Evolutionary conservation across 352 stramenopile species (phyloP).

Genomic region (Thalassiosira oceanica): DNA sequence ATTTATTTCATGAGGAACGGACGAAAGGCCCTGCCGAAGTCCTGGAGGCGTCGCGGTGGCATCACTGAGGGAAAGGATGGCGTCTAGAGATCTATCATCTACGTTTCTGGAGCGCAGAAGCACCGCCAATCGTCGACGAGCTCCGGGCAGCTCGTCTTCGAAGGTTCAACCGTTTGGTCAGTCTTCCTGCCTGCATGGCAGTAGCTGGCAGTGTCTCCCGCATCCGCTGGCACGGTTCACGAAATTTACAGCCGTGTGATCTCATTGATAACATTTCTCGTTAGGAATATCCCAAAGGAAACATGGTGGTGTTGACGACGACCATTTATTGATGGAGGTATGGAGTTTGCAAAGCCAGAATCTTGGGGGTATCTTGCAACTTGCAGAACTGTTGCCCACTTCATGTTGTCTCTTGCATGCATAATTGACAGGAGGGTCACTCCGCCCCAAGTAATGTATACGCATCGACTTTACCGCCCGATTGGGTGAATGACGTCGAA

Average conservation of each 20-base stretch:
- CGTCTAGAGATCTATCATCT: slow-evolving; percentile 83
- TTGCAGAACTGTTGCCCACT: too few species aligned
- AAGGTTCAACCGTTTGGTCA: slow-evolving; percentile 48
- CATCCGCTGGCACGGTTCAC: neutral
- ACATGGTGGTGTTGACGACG: slow-evolving; percentile 33
- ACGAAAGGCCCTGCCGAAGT: too few species aligned
- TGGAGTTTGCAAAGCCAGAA: slow-evolving; percentile 8
- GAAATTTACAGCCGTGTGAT: neutral
- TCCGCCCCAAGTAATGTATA: slow-evolving; percentile 17
- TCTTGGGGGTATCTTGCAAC: slow-evolving; percentile 4
- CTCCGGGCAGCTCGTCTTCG: slow-evolving; percentile 1
- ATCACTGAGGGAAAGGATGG: too few species aligned
- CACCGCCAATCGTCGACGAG: slow-evolving; percentile 54
- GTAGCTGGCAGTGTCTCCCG: slow-evolving; percentile 19
- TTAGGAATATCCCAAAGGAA: slow-evolving; percentile 51
- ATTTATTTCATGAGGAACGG: too few species aligned
- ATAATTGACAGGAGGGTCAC: too few species aligned
- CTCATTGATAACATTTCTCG: neutral
- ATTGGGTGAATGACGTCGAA: slow-evolving; percentile 85
- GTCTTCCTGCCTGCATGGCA: slow-evolving; percentile 30
- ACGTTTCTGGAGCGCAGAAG: slow-evolving; percentile 82
- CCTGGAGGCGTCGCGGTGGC: too few species aligned
- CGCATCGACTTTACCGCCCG: slow-evolving; percentile 65
- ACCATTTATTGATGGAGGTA: slow-evolving; percentile 58
- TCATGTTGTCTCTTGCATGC: too few species aligned